A percentile compares a stretch with the other conserved stretches of the same genome.
Evolutionary conservation across 164 flowering plant species (phyloP).

Genomic region (Chloranthus sessilifolius): DNA sequence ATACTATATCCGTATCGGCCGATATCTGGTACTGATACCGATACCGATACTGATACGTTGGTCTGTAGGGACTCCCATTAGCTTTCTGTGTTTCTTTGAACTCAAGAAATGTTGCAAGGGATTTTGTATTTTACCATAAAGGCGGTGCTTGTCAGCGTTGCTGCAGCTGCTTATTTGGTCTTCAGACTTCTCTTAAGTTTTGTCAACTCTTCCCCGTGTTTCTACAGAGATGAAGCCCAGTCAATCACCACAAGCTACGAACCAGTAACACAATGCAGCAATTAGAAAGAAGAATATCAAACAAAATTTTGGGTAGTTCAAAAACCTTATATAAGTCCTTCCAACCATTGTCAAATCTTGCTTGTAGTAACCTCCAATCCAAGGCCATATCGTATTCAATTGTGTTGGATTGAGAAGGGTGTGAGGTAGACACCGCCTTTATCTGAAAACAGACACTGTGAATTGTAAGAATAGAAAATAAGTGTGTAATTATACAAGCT

Average conservation of each 20-base stretch:
- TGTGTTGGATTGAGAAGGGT: slow-evolving; percentile 74
- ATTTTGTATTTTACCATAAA: too few species aligned
- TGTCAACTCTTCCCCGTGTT: slow-evolving; percentile 20
- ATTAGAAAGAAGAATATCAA: background rate
- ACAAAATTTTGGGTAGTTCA: background rate
- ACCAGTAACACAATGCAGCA: slow-evolving; percentile 7
- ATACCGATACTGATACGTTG: too few species aligned
- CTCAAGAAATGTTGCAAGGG: too few species aligned
- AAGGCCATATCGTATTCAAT: slow-evolving; percentile 75
- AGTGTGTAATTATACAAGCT: too few species aligned
- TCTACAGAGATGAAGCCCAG: slow-evolving; percentile 6
- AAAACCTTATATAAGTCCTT: slow-evolving; percentile 45
- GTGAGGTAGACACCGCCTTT: slow-evolving; percentile 72
- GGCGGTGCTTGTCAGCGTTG: too few species aligned
- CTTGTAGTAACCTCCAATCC: slow-evolving; percentile 59
- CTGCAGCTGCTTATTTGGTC: slow-evolving; percentile 11
- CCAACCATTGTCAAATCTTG: slow-evolving; percentile 41
- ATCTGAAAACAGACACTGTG: too few species aligned
- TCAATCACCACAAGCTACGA: slow-evolving; percentile 1
- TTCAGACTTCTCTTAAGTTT: slow-evolving; percentile 15
- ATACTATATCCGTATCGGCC: too few species aligned
- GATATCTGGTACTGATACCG: too few species aligned
- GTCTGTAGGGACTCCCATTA: too few species aligned
- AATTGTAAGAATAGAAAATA: slow-evolving; percentile 1
- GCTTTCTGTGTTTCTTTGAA: too few species aligned